phyloP scores from a whole-genome alignment of 208 protist genomes.

The Novymonas esmeraldas region DNA sequence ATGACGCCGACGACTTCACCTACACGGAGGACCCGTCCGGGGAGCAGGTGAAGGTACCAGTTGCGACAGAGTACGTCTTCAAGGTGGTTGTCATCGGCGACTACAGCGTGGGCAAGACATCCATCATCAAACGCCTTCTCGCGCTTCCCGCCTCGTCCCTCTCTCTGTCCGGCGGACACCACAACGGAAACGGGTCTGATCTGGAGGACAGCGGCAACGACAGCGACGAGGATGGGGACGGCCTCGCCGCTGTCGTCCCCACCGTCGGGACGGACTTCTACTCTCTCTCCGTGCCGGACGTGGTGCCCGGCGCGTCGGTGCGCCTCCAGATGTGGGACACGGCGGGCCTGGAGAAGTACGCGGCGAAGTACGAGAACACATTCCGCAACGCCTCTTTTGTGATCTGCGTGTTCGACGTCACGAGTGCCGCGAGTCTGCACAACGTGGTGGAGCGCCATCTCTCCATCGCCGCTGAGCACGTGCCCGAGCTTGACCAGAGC shows the following conservation, averaged over 20 bases:
- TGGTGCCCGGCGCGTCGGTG: constrained; percentile 36
- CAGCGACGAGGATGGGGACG: constrained; percentile 17
- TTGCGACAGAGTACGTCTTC: constrained; percentile 29
- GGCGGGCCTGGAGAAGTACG: constrained; percentile 94
- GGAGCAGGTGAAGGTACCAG: constrained; percentile 1
- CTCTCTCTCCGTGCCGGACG: constrained; percentile 35
- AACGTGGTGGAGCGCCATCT: constrained; percentile 40
- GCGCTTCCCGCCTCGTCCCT: not conserved
- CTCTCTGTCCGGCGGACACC: not conserved
- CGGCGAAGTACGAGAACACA: constrained; percentile 88
- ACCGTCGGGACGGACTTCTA: constrained; percentile 77
- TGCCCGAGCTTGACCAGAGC: constrained; percentile 41
- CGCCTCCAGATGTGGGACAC: constrained; percentile 84
- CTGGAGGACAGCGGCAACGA: constrained; percentile 19
- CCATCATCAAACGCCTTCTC: constrained; percentile 57
- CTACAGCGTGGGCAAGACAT: constrained; percentile 69
- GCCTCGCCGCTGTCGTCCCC: constrained; percentile 18
- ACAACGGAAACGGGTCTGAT: not conserved
- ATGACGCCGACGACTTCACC: constrained; percentile 16
- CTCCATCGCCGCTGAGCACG: constrained; percentile 26
- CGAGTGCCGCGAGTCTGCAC: constrained; percentile 88
- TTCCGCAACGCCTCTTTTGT: constrained; percentile 92
- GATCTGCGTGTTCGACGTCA: constrained; percentile 97
- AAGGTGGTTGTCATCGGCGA: constrained; percentile 35
- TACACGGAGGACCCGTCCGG: constrained; percentile 18